Evolutionary conservation across 2,329 filamentous ascomycete species (phyloP), one percentile per base, ranked within the genome.

Genomic region (Remersonia thermophila): DNA sequence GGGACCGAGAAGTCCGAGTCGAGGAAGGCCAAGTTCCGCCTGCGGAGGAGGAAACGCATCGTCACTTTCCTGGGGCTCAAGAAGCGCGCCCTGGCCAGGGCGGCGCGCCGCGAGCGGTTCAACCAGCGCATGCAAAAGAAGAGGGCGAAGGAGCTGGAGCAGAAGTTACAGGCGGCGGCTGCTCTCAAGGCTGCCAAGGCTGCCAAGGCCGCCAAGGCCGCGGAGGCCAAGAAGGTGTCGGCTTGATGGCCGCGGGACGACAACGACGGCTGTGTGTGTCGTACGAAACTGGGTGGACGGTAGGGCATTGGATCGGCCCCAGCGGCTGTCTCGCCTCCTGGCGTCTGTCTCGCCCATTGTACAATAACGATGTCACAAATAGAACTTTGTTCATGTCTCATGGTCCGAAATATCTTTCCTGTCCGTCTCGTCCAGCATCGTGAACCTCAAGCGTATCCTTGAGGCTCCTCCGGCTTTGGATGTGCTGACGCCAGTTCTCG

Each of bases 1-100:
- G 50, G 50, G 25, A 39, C 47, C 16, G 68, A 64, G 43, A 61
- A 66, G 37, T 66, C 67, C 51, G 57, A 62, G 15, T 67, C 68
- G 41, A 59, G 71, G 32, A 68, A 66, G 52, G 60, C 65, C 45
- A 62, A 57, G 50, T 60, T 71, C 50, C 55, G 67, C 29, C 30
- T 37, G 33, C 43, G 48, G 32, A 40, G 45, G 40, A 42, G 42
- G 40, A 48, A 43, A 30, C 42, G 44, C 30, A 40, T 42, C 14
- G 27, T 37, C 17, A 29, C 36, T 38, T 47, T 47, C 34, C 32
- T 23, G 4, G 41, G 30, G 27, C 41, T 46, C 44, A 47, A 47
- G 46, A 36, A 45, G 37, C 44, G 44, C 37, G 50, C 49, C 47
- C 37, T 49, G 23, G 49, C 39, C 28, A 47, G 41, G 44, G 36